Evolutionary conservation across 306 rosid genomes (phyloP).

Genomic region (Cucumis hystrix): DNA sequence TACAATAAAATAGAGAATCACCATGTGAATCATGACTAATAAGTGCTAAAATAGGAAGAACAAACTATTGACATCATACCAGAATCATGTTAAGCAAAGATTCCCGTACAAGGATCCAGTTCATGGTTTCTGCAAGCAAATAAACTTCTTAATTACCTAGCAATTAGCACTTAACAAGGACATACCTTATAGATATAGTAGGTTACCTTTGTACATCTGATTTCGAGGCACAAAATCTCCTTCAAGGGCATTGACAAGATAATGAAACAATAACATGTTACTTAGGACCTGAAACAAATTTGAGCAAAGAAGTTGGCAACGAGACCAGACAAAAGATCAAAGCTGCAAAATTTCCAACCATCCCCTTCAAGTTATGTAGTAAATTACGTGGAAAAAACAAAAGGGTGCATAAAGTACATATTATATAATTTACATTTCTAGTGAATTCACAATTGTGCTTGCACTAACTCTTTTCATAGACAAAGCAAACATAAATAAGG

Average conservation of each 20-base stretch:
- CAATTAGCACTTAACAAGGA: background rate
- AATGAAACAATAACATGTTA: slow-evolving; percentile 62
- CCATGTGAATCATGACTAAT: background rate
- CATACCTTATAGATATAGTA: slow-evolving; percentile 7
- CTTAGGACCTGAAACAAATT: slow-evolving; percentile 41
- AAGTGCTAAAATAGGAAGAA: background rate
- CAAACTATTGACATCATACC: slow-evolving; percentile 23
- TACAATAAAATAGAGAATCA: background rate
- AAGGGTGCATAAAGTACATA: too few species aligned
- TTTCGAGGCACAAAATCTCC: slow-evolving; percentile 61
- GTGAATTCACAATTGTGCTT: background rate
- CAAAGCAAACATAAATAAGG: background rate
- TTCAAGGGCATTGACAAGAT: slow-evolving; percentile 58
- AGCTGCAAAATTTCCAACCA: background rate
- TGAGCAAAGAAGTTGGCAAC: background rate
- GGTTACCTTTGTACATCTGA: slow-evolving; percentile 33
- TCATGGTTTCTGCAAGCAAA: slow-evolving; percentile 39
- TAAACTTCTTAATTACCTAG: slow-evolving; percentile 13
- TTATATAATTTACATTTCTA: background rate
- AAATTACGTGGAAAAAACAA: background rate
- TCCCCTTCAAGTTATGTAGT: background rate
- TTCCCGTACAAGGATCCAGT: slow-evolving; percentile 67
- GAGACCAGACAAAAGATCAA: background rate
- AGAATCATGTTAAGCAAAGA: slow-evolving; percentile 61
- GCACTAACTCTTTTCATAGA: background rate